Evolutionary conservation across 345 rosid species (phyloP).

Genomic region (Syzygium oleosum): DNA sequence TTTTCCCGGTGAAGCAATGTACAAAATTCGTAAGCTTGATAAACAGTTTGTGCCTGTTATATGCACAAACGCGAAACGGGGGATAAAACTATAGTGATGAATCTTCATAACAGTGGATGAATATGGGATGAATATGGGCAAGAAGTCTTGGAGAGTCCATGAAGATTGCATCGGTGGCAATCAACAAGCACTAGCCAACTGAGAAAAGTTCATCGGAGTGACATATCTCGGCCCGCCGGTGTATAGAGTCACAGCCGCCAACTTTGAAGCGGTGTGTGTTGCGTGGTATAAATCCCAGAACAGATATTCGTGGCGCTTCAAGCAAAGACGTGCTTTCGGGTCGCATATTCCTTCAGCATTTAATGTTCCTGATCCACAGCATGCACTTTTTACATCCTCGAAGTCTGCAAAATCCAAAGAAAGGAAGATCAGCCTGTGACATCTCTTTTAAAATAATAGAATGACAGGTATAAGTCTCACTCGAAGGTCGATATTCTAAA

Average conservation of each 20-base stretch:
- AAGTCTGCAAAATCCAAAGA: constrained; percentile 21
- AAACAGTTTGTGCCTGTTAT: neutral
- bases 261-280: constrained; percentile 29
- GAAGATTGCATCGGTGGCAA: constrained; percentile 29
- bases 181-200: constrained; percentile 32
- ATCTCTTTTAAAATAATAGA: neutral
- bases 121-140: constrained; percentile 9
- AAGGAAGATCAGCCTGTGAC: neutral
- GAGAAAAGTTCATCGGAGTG: constrained; percentile 36
- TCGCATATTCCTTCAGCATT: constrained; percentile 18
- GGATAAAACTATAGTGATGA: neutral
- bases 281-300: constrained; percentile 57
- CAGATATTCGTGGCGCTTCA: constrained; percentile 16
- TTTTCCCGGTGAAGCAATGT: constrained; percentile 4
- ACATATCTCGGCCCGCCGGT: constrained; percentile 27
- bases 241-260: constrained; percentile 42
- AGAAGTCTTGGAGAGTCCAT: constrained; percentile 16
- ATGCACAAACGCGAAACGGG: neutral
- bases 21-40: neutral
- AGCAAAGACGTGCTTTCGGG: constrained; percentile 20
- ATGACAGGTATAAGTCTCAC: neutral
- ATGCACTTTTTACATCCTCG: constrained; percentile 24
- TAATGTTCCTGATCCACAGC: constrained; percentile 30
- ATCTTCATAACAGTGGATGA: neutral
- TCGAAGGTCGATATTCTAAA: neutral